Evolutionary conservation across 768 basidiomycete genomes (phyloP), one percentile per base, ranked within the genome.

Genomic region (Serendipita sp.): DNA sequence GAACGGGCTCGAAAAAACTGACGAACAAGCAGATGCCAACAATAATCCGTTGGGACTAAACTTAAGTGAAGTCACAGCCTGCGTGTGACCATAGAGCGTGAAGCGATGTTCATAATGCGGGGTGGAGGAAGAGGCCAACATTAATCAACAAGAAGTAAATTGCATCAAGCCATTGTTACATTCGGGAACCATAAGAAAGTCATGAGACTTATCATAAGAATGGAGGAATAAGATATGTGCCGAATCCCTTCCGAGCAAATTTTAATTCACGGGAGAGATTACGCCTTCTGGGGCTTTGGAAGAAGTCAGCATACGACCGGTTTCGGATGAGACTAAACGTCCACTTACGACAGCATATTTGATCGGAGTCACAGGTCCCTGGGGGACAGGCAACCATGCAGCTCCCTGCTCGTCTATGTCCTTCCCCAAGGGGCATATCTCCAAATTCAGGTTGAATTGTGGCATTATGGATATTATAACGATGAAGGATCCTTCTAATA

Each of bases 391-490:
- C 56, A 10, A 60, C 56, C 37, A 60, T 28, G 34, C 56, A 60
- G 35, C 56, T 60, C 0, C 30, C 37, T n/a, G 35, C 35, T n/a
- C 56, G 56, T 53, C 32, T 51, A 28, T 53, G 46, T 0, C 44
- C 34, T 11, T 64, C 69, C 5, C 56, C 58, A 3, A n/a, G 28
- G 28, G 56, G 28, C 28, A 60, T 28, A 38, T 60, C 56, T 37
- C 69, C 73, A 69, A 69, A 74, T 71, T 96, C 93, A 3, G 93
- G 93, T 70, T 96, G 93, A 66, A 96, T 94, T 1, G 93, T 96
- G 68, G 88, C 86, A 3, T 89, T 91, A 75, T 98, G 96, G 65
- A 99, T 92, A 32, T 94, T 94, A 69, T 89, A 88, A 53, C 87
- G 78, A 72, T 98, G 96, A 65, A 98, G 80, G 0, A 81, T 83